A percentile compares a stretch with the other conserved stretches of the same genome.
phyloP scores from a whole-genome alignment of 169 alveolate genomes.

The Eimeria necatrix region DNA sequence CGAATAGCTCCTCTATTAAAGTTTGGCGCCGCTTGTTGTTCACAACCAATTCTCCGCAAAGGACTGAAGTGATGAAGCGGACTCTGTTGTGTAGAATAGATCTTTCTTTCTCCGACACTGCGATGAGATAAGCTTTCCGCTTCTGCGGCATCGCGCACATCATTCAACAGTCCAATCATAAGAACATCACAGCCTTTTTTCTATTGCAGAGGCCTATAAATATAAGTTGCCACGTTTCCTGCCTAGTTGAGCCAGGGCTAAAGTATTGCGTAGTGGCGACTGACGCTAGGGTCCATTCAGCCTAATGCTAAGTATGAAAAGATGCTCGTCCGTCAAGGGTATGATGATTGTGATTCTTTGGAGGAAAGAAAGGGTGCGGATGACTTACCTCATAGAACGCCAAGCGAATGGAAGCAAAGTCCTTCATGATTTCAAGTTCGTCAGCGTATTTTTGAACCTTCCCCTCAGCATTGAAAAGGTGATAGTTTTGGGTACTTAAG shows the following conservation, averaged over 20 bases:
- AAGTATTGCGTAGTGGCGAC: no score
- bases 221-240: no score
- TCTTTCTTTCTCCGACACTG: constrained; percentile 72
- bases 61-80: constrained; percentile 87
- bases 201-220: no score
- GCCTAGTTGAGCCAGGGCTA: no score
- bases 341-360: no score
- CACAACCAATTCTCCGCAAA: constrained; percentile 91
- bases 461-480: constrained; percentile 96
- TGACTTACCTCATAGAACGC: constrained; percentile 94
- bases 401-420: constrained; percentile 95
- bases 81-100: constrained; percentile 57
- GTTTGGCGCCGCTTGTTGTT: constrained; percentile 72
- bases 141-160: constrained; percentile 33
- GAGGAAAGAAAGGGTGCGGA: background rate
- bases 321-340: no score
- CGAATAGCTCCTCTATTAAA: constrained; percentile 70
- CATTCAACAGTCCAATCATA: background rate
- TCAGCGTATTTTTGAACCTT: constrained; percentile 93
- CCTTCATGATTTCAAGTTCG: constrained; percentile 95
- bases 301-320: no score
- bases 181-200: no score
- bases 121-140: constrained; percentile 60
- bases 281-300: no score
- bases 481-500: constrained; percentile 95